phyloP scores from a whole-genome alignment of 768 basidiomycete species.

The Coprinopsis strossmayeri region DNA sequence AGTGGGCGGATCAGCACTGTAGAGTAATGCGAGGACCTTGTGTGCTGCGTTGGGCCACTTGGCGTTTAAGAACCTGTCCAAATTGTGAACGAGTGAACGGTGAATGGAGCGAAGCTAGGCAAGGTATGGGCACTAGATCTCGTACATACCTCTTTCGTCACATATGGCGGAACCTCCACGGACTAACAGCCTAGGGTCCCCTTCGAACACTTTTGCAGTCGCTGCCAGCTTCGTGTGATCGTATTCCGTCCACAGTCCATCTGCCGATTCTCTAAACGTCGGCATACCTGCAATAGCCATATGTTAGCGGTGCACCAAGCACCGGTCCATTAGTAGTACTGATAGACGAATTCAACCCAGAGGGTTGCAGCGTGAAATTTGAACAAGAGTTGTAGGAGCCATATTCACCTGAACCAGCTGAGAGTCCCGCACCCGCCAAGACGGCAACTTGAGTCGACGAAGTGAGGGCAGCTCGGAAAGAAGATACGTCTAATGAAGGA shows the following conservation, averaged over 20 bases:
- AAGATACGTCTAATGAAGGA: background rate
- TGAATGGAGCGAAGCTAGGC: background rate
- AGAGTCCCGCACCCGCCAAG: background rate
- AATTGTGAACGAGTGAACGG: background rate
- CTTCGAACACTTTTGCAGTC: background rate
- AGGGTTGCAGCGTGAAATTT: too few species aligned
- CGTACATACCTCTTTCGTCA: background rate
- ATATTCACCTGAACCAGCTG: background rate
- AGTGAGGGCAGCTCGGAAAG: background rate
- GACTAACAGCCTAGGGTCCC: background rate
- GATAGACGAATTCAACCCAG: too few species aligned
- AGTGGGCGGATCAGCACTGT: background rate
- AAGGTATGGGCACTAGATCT: background rate
- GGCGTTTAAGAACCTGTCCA: background rate
- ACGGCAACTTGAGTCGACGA: background rate
- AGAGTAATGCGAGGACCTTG: background rate
- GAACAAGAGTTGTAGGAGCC: too few species aligned
- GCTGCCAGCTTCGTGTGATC: background rate
- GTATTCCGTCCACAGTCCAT: background rate
- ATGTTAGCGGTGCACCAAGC: too few species aligned
- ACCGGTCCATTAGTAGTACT: too few species aligned
- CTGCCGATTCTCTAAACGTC: background rate
- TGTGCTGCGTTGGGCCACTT: background rate
- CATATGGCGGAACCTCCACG: background rate
- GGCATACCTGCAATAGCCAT: too few species aligned